phyloP scores from a whole-genome alignment of 768 basidiomycete genomes.

The Serpula lacrymans region DNA sequence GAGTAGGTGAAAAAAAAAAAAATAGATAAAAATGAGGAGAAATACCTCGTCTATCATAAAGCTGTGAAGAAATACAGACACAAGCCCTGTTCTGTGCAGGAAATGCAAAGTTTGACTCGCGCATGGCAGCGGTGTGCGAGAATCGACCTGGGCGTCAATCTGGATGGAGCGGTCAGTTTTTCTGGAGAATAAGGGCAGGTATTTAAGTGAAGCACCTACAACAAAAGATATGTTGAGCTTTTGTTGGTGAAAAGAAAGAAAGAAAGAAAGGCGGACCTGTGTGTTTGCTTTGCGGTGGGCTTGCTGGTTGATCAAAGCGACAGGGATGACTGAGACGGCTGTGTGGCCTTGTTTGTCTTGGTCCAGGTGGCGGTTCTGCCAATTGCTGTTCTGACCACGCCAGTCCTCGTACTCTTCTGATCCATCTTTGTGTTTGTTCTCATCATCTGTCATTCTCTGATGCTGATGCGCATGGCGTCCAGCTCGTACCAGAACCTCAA shows the following conservation, averaged over 20 bases:
- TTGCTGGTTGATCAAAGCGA: conserved; percentile 27
- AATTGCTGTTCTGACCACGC: too few relatives aligned
- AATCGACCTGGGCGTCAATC: conserved; percentile 10
- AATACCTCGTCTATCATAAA: conserved; percentile 92
- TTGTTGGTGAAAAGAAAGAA: conserved; percentile 8
- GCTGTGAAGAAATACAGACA: conserved; percentile 89
- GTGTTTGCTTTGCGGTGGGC: conserved; percentile 11
- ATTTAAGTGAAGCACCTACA: conserved; percentile 3
- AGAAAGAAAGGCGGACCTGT: conserved; percentile 14
- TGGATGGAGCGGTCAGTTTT: neutral
- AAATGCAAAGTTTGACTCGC: conserved; percentile 94
- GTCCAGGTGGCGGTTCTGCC: too few relatives aligned
- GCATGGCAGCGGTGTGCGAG: conserved; percentile 48
- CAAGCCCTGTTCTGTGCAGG: conserved; percentile 93
- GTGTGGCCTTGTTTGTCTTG: conserved; percentile 28
- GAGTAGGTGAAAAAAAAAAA: conserved; percentile 9
- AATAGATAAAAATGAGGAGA: conserved; percentile 8
- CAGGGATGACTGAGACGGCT: conserved; percentile 27
- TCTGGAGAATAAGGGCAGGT: conserved; percentile 10
- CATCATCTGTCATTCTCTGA: too few relatives aligned
- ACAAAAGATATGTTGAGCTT: neutral
- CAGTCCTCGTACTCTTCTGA: too few relatives aligned
- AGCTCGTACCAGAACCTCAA: too few relatives aligned
- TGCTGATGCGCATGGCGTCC: too few relatives aligned
- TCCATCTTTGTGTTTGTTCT: too few relatives aligned